These are phyloP conservation scores for Penicillium psychrosexuale DNA, from an alignment of 2,329 filamentous ascomycete species.

Conservation along the genomic window DNA sequence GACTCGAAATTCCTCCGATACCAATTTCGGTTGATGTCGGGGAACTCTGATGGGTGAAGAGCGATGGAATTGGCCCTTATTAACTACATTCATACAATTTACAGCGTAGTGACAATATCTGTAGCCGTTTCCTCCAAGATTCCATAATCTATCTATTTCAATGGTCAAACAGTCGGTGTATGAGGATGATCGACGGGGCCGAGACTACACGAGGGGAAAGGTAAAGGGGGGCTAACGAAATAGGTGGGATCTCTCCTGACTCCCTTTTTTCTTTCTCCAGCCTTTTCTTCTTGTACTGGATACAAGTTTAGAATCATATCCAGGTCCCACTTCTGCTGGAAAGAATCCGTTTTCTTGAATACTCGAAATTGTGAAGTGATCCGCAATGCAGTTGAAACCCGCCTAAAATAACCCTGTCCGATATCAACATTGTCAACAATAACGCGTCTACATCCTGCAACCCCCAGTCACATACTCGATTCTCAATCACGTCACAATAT, in stretches of 20 bases:
- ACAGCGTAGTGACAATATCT: not conserved
- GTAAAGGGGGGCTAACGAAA: slow-evolving; percentile 22
- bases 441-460: not conserved
- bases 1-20: not conserved
- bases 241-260: slow-evolving; percentile 19
- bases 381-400: slow-evolving; percentile 2
- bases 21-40: not conserved
- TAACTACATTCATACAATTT: not conserved
- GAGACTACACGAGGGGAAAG: slow-evolving; percentile 22
- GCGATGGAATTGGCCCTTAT: not conserved
- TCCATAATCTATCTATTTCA: slow-evolving; percentile 8
- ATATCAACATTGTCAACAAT: not conserved
- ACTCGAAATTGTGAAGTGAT: not conserved
- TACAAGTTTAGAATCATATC: slow-evolving; percentile 5
- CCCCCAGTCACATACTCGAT: not conserved
- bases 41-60: not conserved
- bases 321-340: slow-evolving; percentile 2
- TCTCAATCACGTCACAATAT: not conserved
- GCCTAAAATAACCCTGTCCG: not conserved
- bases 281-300: slow-evolving; percentile 5
- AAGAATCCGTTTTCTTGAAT: not conserved
- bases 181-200: slow-evolving; percentile 29
- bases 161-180: slow-evolving; percentile 24
- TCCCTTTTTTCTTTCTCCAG: slow-evolving; percentile 18
- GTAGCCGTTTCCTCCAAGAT: not conserved